A percentile compares a stretch with the other conserved stretches of the same genome.
phyloP scores from a whole-genome alignment of 495 filamentous ascomycete species.

The Podospora didyma region DNA sequence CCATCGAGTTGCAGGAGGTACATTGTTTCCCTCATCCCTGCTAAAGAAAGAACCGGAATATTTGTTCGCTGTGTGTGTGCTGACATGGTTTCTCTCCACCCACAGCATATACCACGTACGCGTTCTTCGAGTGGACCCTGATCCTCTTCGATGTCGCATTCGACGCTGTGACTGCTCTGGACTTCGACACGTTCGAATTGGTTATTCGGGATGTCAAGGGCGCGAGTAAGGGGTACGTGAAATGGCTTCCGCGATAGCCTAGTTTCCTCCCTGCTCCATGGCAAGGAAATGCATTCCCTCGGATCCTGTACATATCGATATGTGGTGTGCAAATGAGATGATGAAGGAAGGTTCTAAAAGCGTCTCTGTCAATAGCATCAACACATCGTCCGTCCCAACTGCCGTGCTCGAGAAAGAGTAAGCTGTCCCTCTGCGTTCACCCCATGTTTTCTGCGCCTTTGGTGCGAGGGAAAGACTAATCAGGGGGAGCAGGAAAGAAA shows the following conservation, averaged over 20 bases:
- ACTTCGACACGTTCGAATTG: conserved; percentile 88
- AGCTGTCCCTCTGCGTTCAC: conserved; percentile 15
- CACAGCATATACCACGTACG: conserved; percentile 93
- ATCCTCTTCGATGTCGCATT: conserved; percentile 95
- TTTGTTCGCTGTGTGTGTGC: background rate
- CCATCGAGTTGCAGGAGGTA: conserved; percentile 90
- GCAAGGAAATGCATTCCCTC: conserved; percentile 5
- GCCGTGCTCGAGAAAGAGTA: conserved; percentile 86
- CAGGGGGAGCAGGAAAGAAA: conserved; percentile 63
- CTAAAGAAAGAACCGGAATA: background rate
- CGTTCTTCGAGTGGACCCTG: conserved; percentile 96
- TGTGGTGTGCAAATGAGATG: conserved; percentile 36
- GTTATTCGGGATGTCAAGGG: conserved; percentile 86
- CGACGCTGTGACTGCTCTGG: conserved; percentile 92
- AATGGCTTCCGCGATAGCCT: conserved; percentile 83
- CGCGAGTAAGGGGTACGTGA: conserved; percentile 97
- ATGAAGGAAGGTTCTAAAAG: conserved; percentile 34
- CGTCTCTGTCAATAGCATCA: conserved; percentile 33
- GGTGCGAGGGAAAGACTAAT: background rate
- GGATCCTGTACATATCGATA: conserved; percentile 23
- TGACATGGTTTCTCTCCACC: conserved; percentile 16
- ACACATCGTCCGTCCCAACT: conserved; percentile 63
- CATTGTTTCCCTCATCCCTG: conserved; percentile 17
- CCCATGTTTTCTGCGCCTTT: background rate
- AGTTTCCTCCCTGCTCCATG: conserved; percentile 1